Percentiles rank a stretch among this genome's conserved stretches.
Evolutionary conservation across 495 filamentous ascomycete species (phyloP).

Genomic region (Polyplosphaeria fusca): DNA sequence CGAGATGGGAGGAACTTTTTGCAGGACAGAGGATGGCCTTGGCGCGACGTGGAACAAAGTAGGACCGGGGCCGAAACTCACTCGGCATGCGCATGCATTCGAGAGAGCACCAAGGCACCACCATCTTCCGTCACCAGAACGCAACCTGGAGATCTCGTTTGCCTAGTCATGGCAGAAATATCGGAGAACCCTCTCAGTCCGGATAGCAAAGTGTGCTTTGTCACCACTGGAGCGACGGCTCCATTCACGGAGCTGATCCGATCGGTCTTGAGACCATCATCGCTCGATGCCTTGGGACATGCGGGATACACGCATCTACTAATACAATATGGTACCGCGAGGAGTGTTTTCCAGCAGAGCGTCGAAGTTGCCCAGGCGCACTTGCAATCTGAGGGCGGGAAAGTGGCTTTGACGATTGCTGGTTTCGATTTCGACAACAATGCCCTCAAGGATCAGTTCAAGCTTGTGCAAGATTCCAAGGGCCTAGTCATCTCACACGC

Average conservation of each 20-base stretch:
- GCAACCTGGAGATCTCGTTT: too few relatives aligned
- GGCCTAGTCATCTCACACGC: slow-evolving; percentile 86
- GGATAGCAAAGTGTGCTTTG: slow-evolving; percentile 66
- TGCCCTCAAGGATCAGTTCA: slow-evolving; percentile 58
- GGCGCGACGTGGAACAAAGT: slow-evolving; percentile 10
- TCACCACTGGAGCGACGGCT: slow-evolving; percentile 90
- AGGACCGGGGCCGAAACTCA: neutral
- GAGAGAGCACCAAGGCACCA: too few relatives aligned
- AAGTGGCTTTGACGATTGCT: slow-evolving; percentile 48
- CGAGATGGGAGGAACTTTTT: slow-evolving; percentile 1
- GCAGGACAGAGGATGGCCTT: neutral
- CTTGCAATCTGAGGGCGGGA: neutral
- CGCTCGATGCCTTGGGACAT: slow-evolving; percentile 55
- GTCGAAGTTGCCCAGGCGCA: neutral
- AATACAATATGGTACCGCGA: slow-evolving; percentile 71
- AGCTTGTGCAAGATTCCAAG: slow-evolving; percentile 37
- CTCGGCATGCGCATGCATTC: too few relatives aligned
- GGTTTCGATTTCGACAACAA: slow-evolving; percentile 64
- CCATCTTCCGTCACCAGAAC: too few relatives aligned
- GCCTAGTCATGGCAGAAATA: too few relatives aligned
- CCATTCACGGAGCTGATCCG: slow-evolving; percentile 69
- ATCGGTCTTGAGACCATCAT: slow-evolving; percentile 58
- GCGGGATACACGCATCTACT: slow-evolving; percentile 62
- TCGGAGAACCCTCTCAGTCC: too few relatives aligned
- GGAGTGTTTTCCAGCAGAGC: slow-evolving; percentile 37